Conservation (phyloP, 2,329 filamentous ascomycete species). For the Pseudogymnoascus sp. region DNA sequence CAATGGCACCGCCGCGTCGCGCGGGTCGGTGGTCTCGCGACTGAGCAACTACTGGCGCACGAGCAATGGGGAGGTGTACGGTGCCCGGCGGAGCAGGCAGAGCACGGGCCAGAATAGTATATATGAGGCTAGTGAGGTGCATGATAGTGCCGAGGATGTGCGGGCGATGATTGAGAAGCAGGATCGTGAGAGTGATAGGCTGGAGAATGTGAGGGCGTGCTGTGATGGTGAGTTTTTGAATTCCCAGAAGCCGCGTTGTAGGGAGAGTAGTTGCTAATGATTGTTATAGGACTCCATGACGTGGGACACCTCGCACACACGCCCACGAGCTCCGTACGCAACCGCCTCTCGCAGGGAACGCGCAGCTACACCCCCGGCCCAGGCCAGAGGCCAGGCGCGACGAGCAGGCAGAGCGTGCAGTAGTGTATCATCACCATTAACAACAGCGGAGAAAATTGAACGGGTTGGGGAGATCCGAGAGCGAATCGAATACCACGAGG, state of each 20-base stretch:
- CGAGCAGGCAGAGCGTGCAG: slow-evolving; percentile 3
- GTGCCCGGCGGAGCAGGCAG: slow-evolving; percentile 46
- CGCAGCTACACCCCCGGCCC: neutral
- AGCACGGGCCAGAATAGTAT: slow-evolving; percentile 38
- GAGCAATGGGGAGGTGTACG: slow-evolving; percentile 31
- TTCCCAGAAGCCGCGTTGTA: slow-evolving; percentile 12
- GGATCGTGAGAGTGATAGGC: slow-evolving; percentile 65
- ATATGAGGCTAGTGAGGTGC: slow-evolving; percentile 49
- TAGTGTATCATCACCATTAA: neutral
- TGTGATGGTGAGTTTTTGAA: slow-evolving; percentile 71
- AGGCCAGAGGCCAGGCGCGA: neutral
- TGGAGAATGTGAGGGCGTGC: slow-evolving; percentile 94
- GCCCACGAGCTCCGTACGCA: slow-evolving; percentile 20
- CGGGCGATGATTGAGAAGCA: slow-evolving; percentile 71
- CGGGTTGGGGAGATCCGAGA: neutral
- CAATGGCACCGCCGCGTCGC: slow-evolving; percentile 17
- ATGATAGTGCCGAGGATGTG: slow-evolving; percentile 77
- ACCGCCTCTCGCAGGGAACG: slow-evolving; percentile 19
- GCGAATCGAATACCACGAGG: neutral
- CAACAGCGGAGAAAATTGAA: neutral
- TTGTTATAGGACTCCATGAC: slow-evolving; percentile 40
- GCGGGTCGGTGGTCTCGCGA: slow-evolving; percentile 40
- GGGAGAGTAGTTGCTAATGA: neutral
- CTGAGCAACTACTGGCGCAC: slow-evolving; percentile 49
- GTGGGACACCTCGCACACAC: slow-evolving; percentile 36